phyloP scores from a whole-genome alignment of 2,329 filamentous ascomycete genomes.

The Neodidymelliopsis sp. region DNA sequence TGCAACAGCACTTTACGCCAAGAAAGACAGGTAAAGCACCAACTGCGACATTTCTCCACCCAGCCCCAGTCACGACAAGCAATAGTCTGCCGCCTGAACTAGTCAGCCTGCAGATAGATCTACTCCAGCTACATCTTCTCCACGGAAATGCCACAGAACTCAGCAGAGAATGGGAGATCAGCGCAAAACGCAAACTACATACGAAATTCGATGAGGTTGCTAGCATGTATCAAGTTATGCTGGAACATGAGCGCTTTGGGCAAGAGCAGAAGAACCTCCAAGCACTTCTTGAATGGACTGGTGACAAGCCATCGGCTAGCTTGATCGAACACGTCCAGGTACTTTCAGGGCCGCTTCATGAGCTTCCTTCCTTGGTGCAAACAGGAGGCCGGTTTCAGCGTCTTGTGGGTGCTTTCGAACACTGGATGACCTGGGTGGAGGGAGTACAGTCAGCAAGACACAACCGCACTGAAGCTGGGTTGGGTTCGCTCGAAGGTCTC shows the following conservation, averaged over 20 bases:
- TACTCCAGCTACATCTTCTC: constrained; percentile 50
- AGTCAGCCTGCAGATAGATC: constrained; percentile 44
- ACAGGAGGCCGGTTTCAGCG: constrained; percentile 42
- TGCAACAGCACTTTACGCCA: constrained; percentile 52
- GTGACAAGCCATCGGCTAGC: constrained; percentile 31
- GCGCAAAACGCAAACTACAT: constrained; percentile 40
- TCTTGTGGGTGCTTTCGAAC: constrained; percentile 41
- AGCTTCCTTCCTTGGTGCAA: constrained; percentile 45
- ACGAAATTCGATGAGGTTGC: constrained; percentile 48
- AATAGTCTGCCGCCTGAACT: constrained; percentile 40
- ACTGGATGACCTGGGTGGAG: constrained; percentile 43
- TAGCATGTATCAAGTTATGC: constrained; percentile 44
- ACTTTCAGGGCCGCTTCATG: constrained; percentile 46
- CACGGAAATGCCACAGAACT: constrained; percentile 37
- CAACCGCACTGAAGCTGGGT: constrained; percentile 11
- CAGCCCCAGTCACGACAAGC: constrained; percentile 29
- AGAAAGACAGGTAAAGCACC: constrained; percentile 46
- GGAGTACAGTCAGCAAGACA: constrained; percentile 34
- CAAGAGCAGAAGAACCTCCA: constrained; percentile 48
- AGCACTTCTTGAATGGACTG: constrained; percentile 47
- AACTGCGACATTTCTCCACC: constrained; percentile 46
- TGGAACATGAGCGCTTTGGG: constrained; percentile 45
- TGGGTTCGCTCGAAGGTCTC: constrained; percentile 38
- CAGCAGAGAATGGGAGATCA: constrained; percentile 42
- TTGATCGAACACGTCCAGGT: constrained; percentile 47